Base-by-base conservation (phyloP, 495 filamentous ascomycete species). In the Daldinia caldariorum region DNA sequence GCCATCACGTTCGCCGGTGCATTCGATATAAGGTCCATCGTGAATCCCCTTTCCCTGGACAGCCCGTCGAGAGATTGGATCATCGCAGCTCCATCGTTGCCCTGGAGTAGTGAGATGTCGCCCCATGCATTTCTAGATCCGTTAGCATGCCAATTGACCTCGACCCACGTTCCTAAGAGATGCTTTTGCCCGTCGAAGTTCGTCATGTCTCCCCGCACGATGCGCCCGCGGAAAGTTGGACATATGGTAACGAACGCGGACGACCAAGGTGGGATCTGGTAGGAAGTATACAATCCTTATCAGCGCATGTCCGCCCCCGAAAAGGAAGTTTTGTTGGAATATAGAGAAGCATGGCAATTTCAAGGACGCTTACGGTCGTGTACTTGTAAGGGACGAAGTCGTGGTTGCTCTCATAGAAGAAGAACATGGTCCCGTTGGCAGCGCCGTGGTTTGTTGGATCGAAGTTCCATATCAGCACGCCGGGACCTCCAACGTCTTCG, bases 321-420 rank as follows among this genome's bases (percentile, higher is more conserved):
- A 4, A 38, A 6, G 9, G 10, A 6, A 26, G 26, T 6, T 22
- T 12, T 35, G 34, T 18, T 26, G 22, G 8, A 16, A 16, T n/a
- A 10, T 29, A 12, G n/a, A 45, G 5, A 43, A 18, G 26, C 2
- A 59, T 12, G 18, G 10, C 10, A 53, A 9, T 12, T 2, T 35
- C 35, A 3, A 16, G 3, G 14, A 32, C 4, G 38, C 58, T 47
- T 58, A 66, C 68, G 1, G 16, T 39, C 4, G 37, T 50, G 38
- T 66, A 71, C 51, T 71, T 71, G 4, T 71, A 71, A 16, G 68
- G 68, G 16, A 66, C 53, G 43, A 65, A 71, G 31, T 71, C 68
- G 43, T 71, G 68, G 10, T 64, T 65, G 37, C 61, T 70, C 32
- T 70, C 67, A 56, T 70, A 70, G 1, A 70, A 20, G 32, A 70